Evolutionary conservation across 2,329 filamentous ascomycete species (phyloP), one percentile per base, ranked within the genome.

Genomic region (Moelleriella libera): DNA sequence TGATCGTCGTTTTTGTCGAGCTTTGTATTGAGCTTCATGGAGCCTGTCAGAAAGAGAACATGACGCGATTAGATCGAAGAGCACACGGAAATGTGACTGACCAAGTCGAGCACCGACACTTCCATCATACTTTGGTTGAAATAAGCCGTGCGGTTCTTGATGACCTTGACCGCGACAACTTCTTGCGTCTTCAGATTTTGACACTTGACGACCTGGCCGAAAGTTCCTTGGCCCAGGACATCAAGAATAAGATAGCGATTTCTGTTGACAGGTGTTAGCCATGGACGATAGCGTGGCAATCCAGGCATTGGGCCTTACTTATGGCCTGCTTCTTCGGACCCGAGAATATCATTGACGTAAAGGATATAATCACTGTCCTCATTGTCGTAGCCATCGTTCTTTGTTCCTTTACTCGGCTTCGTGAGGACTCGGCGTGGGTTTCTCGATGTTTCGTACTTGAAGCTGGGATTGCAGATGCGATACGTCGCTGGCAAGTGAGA

Each of bases 91-190:
- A 12, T 12, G 32, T 34, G 12, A 21, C 78, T 49, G 74, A 94
- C 88, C 74, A 98, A 63, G 65, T 98, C 92, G 49, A 98, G 74
- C 29, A 98, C 92, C 2, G 92, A 98, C 32, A 98, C 92, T 63
- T 98, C 92, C 92, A 98, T 98, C 92, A 98, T 98, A 65, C 92
- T 97, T 66, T 98, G 92, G 62, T 98, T 98, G 71, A 98, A 98
- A 65, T 98, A 98, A 39, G 92, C 92, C 2, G 92, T 98, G 58
- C 90, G 83, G 66, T 98, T 98, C 70, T 98, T 98, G 69, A 98
- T 92, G 47, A 98, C 92, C 68, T 98, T 98, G 55, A 98, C 92
- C 4, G 92, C 92, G 43, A 98, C 92, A 40, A 98, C 92, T 67
- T 98, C 92, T 63, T 96, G 89, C 1, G 92, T 97, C 69, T 95